These are phyloP conservation scores for Pulveroboletus sp. DNA, from an alignment of 768 basidiomycete genomes.

Conservation along the genomic window DNA sequence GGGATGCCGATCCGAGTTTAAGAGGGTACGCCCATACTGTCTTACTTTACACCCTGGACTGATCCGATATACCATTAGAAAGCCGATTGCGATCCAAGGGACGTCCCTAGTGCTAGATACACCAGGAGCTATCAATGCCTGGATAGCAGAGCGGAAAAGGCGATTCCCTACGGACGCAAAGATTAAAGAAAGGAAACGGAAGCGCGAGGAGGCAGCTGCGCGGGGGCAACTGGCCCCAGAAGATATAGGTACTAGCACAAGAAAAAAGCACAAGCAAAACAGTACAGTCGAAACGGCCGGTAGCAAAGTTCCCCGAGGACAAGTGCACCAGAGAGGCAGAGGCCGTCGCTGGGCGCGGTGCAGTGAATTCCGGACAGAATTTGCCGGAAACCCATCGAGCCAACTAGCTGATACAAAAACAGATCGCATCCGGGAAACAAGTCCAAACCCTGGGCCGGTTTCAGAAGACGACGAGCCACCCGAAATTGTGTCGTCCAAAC, in stretches of 20 bases:
- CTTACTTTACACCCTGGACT: background rate
- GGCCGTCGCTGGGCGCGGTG: slow-evolving; percentile 22
- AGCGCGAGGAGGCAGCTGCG: slow-evolving; percentile 73
- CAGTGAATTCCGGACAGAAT: background rate
- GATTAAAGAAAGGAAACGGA: slow-evolving; percentile 79
- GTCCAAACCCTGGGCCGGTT: slow-evolving; percentile 21
- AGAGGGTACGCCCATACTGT: slow-evolving; percentile 53
- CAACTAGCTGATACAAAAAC: background rate
- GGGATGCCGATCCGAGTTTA: slow-evolving; percentile 82
- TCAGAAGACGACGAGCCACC: slow-evolving; percentile 47
- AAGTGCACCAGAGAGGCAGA: slow-evolving; percentile 27
- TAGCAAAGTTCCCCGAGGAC: slow-evolving; percentile 3
- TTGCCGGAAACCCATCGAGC: background rate
- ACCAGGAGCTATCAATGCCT: slow-evolving; percentile 76
- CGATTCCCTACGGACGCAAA: slow-evolving; percentile 75
- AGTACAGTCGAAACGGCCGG: slow-evolving; percentile 1
- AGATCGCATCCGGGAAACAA: slow-evolving; percentile 2
- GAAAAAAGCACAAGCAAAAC: slow-evolving; percentile 42
- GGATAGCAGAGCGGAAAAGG: slow-evolving; percentile 87
- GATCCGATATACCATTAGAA: slow-evolving; percentile 40
- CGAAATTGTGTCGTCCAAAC: slow-evolving; percentile 59
- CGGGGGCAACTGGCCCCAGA: slow-evolving; percentile 67
- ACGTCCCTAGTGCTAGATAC: slow-evolving; percentile 76
- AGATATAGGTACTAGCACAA: slow-evolving; percentile 39
- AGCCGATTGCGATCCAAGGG: slow-evolving; percentile 73